Conservation (phyloP, 2,329 filamentous ascomycete genomes). For the Acarospora socialis region DNA sequence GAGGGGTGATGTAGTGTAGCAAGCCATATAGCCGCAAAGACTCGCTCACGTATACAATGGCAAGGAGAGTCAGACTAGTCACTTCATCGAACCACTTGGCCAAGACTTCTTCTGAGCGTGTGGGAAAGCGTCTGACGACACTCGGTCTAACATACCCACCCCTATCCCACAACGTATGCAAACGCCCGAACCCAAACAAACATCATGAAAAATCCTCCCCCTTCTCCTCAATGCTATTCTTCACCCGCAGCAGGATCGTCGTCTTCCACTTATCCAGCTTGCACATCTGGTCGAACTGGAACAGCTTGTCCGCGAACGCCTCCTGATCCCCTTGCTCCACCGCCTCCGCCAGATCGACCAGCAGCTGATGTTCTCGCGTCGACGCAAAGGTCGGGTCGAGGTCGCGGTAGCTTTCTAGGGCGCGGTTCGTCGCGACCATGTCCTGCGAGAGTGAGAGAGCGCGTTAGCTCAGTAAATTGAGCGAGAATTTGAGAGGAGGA, state of each 20-base stretch:
- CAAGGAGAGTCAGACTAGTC: no score
- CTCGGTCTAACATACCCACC: no score
- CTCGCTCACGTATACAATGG: no score
- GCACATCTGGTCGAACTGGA: conserved; percentile 80
- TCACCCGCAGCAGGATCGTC: conserved; percentile 62
- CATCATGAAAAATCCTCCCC: conserved; percentile 53
- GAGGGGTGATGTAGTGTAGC: conserved; percentile 40
- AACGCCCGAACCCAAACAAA: no score
- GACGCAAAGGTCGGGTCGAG: conserved; percentile 62
- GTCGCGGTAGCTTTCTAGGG: conserved; percentile 69
- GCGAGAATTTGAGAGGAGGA: background rate
- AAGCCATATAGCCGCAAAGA: no score
- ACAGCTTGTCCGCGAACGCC: conserved; percentile 70
- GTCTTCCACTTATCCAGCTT: conserved; percentile 98
- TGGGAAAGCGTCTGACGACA: no score
- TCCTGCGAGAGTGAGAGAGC: conserved; percentile 36
- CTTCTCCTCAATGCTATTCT: conserved; percentile 63
- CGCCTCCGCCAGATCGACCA: conserved; percentile 60
- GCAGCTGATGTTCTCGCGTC: conserved; percentile 67
- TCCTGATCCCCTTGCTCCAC: conserved; percentile 70
- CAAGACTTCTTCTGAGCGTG: no score
- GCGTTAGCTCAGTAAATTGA: background rate
- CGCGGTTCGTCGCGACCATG: conserved; percentile 61
- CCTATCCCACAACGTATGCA: no score
- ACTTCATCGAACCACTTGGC: no score